A percentile compares a stretch with the other conserved stretches of the same genome.
phyloP scores from a whole-genome alignment of 805 yeast species.

The Metschnikowia drakensbergensis region DNA sequence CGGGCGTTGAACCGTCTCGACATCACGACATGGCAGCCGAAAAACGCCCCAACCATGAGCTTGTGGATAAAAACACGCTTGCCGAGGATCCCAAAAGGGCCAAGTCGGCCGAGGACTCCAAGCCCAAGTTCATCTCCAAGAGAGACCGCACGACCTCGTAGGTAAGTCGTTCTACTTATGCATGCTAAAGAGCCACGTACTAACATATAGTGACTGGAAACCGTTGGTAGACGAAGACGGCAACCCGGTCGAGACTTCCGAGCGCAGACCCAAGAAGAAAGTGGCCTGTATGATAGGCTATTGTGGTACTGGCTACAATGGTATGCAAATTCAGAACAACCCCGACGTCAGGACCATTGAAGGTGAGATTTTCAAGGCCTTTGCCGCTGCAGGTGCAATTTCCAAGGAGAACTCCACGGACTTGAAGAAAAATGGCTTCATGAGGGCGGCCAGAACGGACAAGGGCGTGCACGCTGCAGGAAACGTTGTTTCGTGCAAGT shows the following conservation, averaged over 20 bases:
- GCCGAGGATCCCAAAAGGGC: conserved; percentile 8
- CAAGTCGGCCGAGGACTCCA: conserved; percentile 7
- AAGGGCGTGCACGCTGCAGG: conserved; percentile 99
- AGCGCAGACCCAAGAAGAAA: conserved; percentile 78
- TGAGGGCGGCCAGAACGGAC: conserved; percentile 86
- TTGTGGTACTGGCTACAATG: conserved; percentile 95
- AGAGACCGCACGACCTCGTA: conserved; percentile 46
- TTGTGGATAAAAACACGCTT: conserved; percentile 10
- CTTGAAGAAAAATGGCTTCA: conserved; percentile 80
- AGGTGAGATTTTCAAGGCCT: conserved; percentile 80
- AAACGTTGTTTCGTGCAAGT: conserved; percentile 76
- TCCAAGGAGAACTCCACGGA: conserved; percentile 84
- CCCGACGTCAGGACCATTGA: conserved; percentile 89
- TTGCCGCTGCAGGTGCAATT: conserved; percentile 83
- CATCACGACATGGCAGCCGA: conserved; percentile 11
- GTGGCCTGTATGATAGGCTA: conserved; percentile 90
- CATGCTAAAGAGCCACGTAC: background rate
- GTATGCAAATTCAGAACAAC: conserved; percentile 79
- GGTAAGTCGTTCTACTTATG: conserved; percentile 44
- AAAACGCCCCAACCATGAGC: conserved; percentile 14
- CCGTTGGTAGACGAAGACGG: conserved; percentile 61
- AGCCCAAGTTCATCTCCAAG: conserved; percentile 14
- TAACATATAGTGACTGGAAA: conserved; percentile 28
- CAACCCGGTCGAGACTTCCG: conserved; percentile 51
- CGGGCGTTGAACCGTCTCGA: background rate